Conservation (phyloP, 2,329 filamentous ascomycete species). For the Ramularia endophylla region DNA sequence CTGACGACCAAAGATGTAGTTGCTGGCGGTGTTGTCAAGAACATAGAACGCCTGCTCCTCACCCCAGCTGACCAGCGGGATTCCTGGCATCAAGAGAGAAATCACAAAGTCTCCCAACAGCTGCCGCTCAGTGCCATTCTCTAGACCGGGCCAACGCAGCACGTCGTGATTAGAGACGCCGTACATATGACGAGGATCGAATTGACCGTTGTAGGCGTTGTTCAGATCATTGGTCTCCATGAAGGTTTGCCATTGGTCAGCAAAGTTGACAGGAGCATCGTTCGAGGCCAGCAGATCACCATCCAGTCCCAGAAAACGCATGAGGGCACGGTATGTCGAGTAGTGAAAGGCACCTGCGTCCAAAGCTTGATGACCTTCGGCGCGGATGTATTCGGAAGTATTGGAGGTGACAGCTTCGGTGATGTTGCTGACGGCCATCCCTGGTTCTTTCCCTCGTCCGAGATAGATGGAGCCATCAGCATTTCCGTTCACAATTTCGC, state of each 20-base stretch:
- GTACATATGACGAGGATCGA: slow-evolving; percentile 60
- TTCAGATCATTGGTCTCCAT: slow-evolving; percentile 54
- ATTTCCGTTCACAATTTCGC: slow-evolving; percentile 59
- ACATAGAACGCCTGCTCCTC: slow-evolving; percentile 62
- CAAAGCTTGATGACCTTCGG: slow-evolving; percentile 47
- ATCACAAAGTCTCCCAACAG: slow-evolving; percentile 55
- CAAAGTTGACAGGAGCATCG: slow-evolving; percentile 50
- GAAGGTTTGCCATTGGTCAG: slow-evolving; percentile 51
- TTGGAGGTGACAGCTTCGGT: slow-evolving; percentile 46
- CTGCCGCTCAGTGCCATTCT: slow-evolving; percentile 52
- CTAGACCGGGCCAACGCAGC: slow-evolving; percentile 57
- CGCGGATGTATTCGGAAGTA: slow-evolving; percentile 48
- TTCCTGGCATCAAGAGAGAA: slow-evolving; percentile 55
- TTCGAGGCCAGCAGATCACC: slow-evolving; percentile 50
- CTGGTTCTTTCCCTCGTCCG: slow-evolving; percentile 55
- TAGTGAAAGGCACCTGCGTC: slow-evolving; percentile 60
- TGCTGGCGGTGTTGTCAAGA: slow-evolving; percentile 57
- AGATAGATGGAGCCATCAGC: slow-evolving; percentile 55
- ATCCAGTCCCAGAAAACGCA: slow-evolving; percentile 55
- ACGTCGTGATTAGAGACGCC: slow-evolving; percentile 62
- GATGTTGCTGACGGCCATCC: slow-evolving; percentile 45
- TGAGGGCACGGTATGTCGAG: slow-evolving; percentile 57
- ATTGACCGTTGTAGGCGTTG: slow-evolving; percentile 55
- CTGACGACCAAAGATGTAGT: slow-evolving; percentile 61
- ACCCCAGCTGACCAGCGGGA: slow-evolving; percentile 56